Conservation (phyloP, 2,329 filamentous ascomycete species). For the Niveomyces coronatus region DNA sequence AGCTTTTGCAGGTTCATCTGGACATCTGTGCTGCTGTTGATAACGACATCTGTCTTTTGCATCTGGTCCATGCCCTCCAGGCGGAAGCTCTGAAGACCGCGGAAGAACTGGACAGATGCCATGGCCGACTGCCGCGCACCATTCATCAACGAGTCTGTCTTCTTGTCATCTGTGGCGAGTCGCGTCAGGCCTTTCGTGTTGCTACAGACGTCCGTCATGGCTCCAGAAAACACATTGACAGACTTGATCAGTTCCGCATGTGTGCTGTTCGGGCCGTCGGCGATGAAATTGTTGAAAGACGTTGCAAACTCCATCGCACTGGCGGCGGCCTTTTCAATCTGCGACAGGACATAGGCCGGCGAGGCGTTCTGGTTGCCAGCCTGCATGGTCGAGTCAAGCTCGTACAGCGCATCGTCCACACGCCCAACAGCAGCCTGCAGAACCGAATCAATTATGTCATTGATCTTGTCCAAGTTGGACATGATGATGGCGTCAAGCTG, state of each 20-base stretch:
- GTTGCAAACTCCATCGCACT: slow-evolving; percentile 96
- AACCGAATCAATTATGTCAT: slow-evolving; percentile 95
- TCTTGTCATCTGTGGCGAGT: slow-evolving; percentile 92
- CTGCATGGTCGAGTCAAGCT: slow-evolving; percentile 95
- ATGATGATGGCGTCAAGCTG: slow-evolving; percentile 86
- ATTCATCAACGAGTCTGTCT: slow-evolving; percentile 73
- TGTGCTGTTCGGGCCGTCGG: slow-evolving; percentile 83
- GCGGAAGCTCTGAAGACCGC: slow-evolving; percentile 84
- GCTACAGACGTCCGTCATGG: slow-evolving; percentile 85
- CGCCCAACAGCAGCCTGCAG: slow-evolving; percentile 85
- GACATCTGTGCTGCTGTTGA: slow-evolving; percentile 94
- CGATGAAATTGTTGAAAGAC: slow-evolving; percentile 96
- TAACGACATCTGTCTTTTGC: slow-evolving; percentile 93
- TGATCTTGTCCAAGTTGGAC: slow-evolving; percentile 83
- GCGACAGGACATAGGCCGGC: slow-evolving; percentile 85
- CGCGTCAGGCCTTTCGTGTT: slow-evolving; percentile 94
- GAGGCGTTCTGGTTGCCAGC: slow-evolving; percentile 97
- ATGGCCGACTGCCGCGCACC: slow-evolving; percentile 76
- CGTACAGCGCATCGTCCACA: slow-evolving; percentile 93
- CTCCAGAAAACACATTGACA: slow-evolving; percentile 80
- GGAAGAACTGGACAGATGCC: slow-evolving; percentile 90
- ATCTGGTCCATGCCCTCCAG: slow-evolving; percentile 82
- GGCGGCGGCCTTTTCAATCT: slow-evolving; percentile 92
- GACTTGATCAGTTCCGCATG: slow-evolving; percentile 89
- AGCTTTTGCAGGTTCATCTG: slow-evolving; percentile 88